A percentile compares a stretch with the other conserved stretches of the same genome.
Conservation (phyloP, 2,329 filamentous ascomycete species). For the Phaeosphaeria sp. region DNA sequence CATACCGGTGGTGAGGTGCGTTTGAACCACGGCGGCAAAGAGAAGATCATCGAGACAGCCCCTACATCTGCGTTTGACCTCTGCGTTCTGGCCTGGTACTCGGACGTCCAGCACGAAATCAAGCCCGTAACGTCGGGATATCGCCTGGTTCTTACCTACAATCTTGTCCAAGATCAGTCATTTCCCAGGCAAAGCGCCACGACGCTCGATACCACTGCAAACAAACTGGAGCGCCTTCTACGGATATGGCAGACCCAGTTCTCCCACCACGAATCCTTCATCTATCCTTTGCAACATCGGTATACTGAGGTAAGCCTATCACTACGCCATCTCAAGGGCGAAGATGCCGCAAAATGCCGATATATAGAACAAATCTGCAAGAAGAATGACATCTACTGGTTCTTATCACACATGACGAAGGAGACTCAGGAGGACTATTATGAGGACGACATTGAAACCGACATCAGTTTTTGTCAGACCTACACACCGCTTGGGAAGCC, state of each 20-base stretch:
- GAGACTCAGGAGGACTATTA: conserved; percentile 4
- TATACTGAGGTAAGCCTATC: conserved; percentile 29
- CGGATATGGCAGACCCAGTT: conserved; percentile 12
- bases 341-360: conserved; percentile 23
- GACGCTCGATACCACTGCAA: conserved; percentile 10
- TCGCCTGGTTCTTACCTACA: conserved; percentile 61
- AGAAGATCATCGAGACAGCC: conserved; percentile 10
- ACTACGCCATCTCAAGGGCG: conserved; percentile 26
- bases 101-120: conserved; percentile 59
- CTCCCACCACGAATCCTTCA: conserved; percentile 5
- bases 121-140: conserved; percentile 55
- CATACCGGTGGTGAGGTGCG: conserved; percentile 58
- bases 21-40: conserved; percentile 47
- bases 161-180: conserved; percentile 50
- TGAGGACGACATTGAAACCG: background rate
- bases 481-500: conserved; percentile 12
- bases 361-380: conserved; percentile 22
- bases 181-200: conserved; percentile 14
- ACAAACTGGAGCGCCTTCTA: conserved; percentile 2
- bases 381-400: conserved; percentile 22
- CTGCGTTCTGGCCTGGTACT: conserved; percentile 52
- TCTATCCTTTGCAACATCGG: conserved; percentile 35
- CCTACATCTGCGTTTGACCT: conserved; percentile 27
- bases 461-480: background rate
- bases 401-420: conserved; percentile 19